phyloP scores from a whole-genome alignment of 176 grass and related monocot species.

The Bonia amplexicaulis region DNA sequence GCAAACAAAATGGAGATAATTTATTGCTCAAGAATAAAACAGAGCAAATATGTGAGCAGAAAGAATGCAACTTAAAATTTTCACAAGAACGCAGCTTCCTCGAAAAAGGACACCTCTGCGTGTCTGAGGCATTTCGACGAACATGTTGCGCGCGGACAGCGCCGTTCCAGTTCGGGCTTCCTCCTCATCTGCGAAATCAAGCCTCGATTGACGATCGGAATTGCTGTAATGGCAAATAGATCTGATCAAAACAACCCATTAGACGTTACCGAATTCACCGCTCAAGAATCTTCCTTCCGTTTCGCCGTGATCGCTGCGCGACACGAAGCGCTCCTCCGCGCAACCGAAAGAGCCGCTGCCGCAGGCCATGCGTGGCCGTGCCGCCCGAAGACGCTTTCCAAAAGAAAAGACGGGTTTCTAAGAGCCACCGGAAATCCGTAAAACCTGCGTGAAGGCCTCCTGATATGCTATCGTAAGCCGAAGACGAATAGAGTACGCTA shows the following conservation, averaged over 20 bases:
- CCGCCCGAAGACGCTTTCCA: neutral
- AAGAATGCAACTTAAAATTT: neutral
- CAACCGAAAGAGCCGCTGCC: neutral
- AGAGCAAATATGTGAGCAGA: neutral
- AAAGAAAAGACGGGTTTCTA: rapidly evolving
- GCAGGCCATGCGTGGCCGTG: neutral
- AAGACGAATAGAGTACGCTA: neutral
- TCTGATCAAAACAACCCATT: neutral
- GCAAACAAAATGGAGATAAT: neutral
- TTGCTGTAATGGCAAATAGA: neutral
- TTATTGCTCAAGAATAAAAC: neutral
- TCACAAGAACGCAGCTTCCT: neutral
- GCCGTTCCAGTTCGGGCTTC: neutral
- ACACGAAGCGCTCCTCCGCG: neutral
- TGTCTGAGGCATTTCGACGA: neutral
- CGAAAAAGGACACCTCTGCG: neutral
- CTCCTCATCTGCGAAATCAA: neutral
- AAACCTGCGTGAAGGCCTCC: neutral
- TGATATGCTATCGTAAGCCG: neutral
- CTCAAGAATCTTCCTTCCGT: neutral
- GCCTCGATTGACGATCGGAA: neutral
- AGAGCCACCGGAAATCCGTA: too few relatives aligned
- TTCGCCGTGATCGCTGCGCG: neutral
- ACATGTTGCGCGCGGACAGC: neutral
- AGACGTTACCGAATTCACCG: neutral